A percentile compares a stretch with the other conserved stretches of the same genome.
Evolutionary conservation across 805 yeast genomes (phyloP).

Genomic region (Starmerella floris): DNA sequence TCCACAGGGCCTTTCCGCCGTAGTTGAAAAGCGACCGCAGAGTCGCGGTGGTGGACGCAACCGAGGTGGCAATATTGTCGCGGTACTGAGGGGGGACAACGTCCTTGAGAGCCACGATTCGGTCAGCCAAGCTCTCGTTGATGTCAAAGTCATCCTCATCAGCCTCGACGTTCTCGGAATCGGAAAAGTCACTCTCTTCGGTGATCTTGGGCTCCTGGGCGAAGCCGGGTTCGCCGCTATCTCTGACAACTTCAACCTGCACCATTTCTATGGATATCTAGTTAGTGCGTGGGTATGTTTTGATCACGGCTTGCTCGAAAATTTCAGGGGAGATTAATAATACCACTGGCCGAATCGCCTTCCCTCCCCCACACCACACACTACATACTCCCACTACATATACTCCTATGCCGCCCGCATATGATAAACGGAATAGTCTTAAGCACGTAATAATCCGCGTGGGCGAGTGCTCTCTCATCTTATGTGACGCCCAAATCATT

Average conservation of each 20-base stretch:
- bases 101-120: constrained; percentile 84
- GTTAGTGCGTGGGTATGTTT: neutral
- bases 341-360: no score
- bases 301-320: neutral
- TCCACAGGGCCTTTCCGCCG: constrained; percentile 74
- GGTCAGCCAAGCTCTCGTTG: constrained; percentile 72
- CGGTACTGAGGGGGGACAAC: constrained; percentile 83
- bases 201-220: constrained; percentile 33
- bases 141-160: constrained; percentile 55
- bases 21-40: constrained; percentile 39
- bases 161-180: constrained; percentile 32
- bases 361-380: no score
- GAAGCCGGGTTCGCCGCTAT: constrained; percentile 30
- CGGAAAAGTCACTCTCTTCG: constrained; percentile 27
- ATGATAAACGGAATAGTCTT: no score
- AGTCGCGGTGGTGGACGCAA: constrained; percentile 27
- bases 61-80: constrained; percentile 31
- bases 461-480: no score
- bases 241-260: constrained; percentile 59
- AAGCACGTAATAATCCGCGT: no score
- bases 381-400: no score
- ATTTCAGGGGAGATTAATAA: neutral
- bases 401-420: no score
- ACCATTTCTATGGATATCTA: constrained; percentile 38
- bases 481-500: no score